Evolutionary conservation across 2,329 filamentous ascomycete genomes (phyloP).

Genomic region (Botryotinia globosa): DNA sequence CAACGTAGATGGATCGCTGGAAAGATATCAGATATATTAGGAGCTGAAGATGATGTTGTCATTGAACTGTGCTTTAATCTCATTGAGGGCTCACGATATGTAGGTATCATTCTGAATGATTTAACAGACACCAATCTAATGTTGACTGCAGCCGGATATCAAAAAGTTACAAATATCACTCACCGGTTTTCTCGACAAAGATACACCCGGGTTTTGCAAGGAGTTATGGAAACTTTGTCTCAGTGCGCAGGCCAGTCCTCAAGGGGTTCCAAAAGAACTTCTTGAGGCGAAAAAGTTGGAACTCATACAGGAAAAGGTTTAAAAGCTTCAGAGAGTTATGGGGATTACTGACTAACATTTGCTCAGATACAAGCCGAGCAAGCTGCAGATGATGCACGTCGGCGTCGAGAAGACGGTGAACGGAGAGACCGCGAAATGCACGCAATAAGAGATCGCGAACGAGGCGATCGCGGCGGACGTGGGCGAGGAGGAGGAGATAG

Average conservation of each 20-base stretch:
- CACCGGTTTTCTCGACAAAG: slow-evolving; percentile 91
- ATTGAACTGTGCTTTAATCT: slow-evolving; percentile 76
- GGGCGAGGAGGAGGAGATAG: slow-evolving; percentile 45
- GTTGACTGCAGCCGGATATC: slow-evolving; percentile 73
- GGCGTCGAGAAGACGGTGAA: slow-evolving; percentile 67
- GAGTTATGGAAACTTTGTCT: slow-evolving; percentile 89
- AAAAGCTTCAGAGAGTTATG: slow-evolving; percentile 19
- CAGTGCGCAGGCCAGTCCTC: slow-evolving; percentile 82
- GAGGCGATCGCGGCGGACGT: slow-evolving; percentile 47
- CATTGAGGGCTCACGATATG: slow-evolving; percentile 71
- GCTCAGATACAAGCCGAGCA: slow-evolving; percentile 75
- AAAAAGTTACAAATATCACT: slow-evolving; percentile 93
- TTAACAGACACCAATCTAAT: slow-evolving; percentile 30
- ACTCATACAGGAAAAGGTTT: slow-evolving; percentile 89
- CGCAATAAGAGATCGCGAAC: slow-evolving; percentile 63
- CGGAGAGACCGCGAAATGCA: slow-evolving; percentile 70
- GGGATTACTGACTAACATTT: slow-evolving; percentile 23
- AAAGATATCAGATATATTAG: slow-evolving; percentile 81
- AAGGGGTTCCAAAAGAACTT: slow-evolving; percentile 91
- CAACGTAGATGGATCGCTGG: slow-evolving; percentile 80
- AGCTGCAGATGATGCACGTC: slow-evolving; percentile 71
- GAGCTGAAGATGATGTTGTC: slow-evolving; percentile 93
- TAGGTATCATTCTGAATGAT: slow-evolving; percentile 47
- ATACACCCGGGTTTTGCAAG: slow-evolving; percentile 85
- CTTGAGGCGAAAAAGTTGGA: slow-evolving; percentile 95